Base-by-base conservation (phyloP, 768 basidiomycete genomes). In the Pulveroboletus sp. region DNA sequence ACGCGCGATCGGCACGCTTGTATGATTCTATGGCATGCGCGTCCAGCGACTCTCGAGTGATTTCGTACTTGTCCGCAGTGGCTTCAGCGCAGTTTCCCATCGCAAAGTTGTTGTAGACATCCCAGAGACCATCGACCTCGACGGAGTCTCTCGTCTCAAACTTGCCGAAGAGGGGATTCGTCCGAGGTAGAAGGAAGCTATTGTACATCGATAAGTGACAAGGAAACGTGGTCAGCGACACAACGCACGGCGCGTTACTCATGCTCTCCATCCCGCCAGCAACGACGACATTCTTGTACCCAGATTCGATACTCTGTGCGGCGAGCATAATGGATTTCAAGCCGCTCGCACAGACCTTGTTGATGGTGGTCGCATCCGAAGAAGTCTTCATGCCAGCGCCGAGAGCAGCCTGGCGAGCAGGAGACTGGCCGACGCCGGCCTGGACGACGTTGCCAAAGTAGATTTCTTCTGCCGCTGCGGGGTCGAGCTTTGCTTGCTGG, bases 251-350 rank as follows among this genome's bases (percentile, higher is more conserved):
- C 43, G 93, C 93, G 60, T 97, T 89, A 68, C 90, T 94, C 96
- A 99, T 99, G 74, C 90, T 93, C 75, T 99, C 96, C 92, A 93
- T 96, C 53, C 96, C 96, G 58, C 96, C 96, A 49, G 94, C 94
- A 22, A 84, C 91, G 59, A 96, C 87, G 43, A 96, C 80, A 34
- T 72, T 82, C 51, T 87, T 83, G 65, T 95, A 83, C 43, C 96
- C 96, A 20, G 85, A 77, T 67, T 85, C 79, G 62, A 99, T 92
- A 61, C 79, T 82, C 74, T 98, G 96, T 23, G 92, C 79, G 48
- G 92, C 96, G 54, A 98, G 77, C 70, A 93, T 96, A 72, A 98
- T 82, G 24, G 94, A 79, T 72, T 98, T 98, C 79, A 99, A 76
- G 53, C 96, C 96, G 46, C 90, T 93, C 6, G 96, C 96, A 70